These are phyloP conservation scores for Exophiala bonariae DNA, from an alignment of 2,329 filamentous ascomycete genomes.

Conservation along the genomic window DNA sequence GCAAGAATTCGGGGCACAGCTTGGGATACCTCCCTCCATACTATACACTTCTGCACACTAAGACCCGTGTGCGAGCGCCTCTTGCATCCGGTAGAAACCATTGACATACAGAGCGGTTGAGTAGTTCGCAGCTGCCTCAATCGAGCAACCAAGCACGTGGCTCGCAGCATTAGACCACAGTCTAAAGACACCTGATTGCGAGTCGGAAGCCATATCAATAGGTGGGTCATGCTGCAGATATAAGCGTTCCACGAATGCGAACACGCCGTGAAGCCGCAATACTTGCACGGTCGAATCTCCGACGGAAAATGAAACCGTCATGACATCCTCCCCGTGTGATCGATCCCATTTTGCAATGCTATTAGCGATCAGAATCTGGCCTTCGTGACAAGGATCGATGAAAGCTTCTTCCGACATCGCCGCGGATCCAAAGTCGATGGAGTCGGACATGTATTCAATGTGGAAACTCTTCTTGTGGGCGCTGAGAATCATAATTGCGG, in stretches of 20 bases:
- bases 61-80: too few species aligned
- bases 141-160: not conserved
- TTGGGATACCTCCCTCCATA: too few species aligned
- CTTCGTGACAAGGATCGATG: conserved; percentile 20
- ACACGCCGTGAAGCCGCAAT: not conserved
- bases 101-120: too few species aligned
- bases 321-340: conserved; percentile 16
- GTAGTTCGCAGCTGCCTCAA: not conserved
- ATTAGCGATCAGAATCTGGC: conserved; percentile 26
- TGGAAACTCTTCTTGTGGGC: conserved; percentile 19
- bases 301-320: conserved; percentile 26
- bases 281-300: conserved; percentile 24
- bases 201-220: too few species aligned
- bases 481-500: conserved; percentile 22
- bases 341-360: conserved; percentile 27
- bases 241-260: not conserved
- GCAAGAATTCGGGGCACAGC: too few species aligned
- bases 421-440: conserved; percentile 20
- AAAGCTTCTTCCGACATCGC: conserved; percentile 13
- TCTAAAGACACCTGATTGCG: too few species aligned
- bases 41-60: too few species aligned
- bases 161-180: not conserved
- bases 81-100: too few species aligned
- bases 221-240: too few species aligned
- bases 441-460: conserved; percentile 23